A percentile compares a stretch with the other conserved stretches of the same genome.
phyloP scores from a whole-genome alignment of 108 stramenopile species.

The Nitzschia palea region DNA sequence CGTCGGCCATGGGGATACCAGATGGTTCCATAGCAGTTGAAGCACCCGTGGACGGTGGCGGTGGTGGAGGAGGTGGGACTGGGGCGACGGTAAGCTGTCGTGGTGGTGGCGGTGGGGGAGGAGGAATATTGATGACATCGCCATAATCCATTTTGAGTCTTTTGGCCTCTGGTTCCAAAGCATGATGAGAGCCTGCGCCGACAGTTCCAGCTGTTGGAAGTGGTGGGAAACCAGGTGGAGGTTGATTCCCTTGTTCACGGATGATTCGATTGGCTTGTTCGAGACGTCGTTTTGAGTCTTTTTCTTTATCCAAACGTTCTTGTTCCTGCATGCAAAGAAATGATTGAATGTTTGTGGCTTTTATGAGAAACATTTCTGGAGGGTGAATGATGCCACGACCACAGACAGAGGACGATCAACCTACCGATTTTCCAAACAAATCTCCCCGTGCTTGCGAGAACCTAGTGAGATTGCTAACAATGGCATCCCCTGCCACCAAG shows the following conservation, averaged over 20 bases:
- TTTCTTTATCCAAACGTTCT: slow-evolving; percentile 40
- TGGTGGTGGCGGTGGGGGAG: slow-evolving; percentile 4
- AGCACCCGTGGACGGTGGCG: slow-evolving; percentile 6
- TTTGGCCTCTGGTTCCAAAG: slow-evolving; percentile 29
- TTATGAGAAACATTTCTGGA: background rate
- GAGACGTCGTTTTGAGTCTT: slow-evolving; percentile 48
- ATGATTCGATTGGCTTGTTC: slow-evolving; percentile 63
- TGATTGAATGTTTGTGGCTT: background rate
- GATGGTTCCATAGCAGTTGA: background rate
- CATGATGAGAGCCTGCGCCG: background rate
- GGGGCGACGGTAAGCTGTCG: background rate
- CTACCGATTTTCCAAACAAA: slow-evolving; percentile 21
- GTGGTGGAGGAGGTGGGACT: slow-evolving; percentile 21
- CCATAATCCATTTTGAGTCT: background rate
- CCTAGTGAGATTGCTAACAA: slow-evolving; percentile 84
- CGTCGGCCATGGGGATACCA: background rate
- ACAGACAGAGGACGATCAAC: no score
- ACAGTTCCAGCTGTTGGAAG: background rate
- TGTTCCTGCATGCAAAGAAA: slow-evolving; percentile 28
- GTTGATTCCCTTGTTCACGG: slow-evolving; percentile 48
- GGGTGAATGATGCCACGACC: background rate
- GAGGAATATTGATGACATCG: background rate
- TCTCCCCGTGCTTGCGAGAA: slow-evolving; percentile 48
- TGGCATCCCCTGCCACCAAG: slow-evolving; percentile 86
- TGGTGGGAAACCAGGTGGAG: background rate